Percentiles rank a stretch among this genome's conserved stretches.
These are phyloP conservation scores for Powellomyces hirtus DNA, from an alignment of 192 early-diverging fungal species.

Conservation along the genomic window DNA sequence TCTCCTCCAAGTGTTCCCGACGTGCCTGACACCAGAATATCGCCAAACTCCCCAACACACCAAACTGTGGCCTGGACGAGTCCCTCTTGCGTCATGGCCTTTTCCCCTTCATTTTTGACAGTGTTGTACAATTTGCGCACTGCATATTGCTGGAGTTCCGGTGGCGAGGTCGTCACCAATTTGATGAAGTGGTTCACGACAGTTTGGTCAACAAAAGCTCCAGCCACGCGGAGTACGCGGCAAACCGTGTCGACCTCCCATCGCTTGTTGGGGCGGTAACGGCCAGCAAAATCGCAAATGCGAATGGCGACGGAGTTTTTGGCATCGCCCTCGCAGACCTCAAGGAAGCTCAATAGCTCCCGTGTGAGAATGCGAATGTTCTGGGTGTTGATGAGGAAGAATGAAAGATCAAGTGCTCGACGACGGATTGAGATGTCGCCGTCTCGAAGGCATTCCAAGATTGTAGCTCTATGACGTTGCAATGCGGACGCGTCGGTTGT, in stretches of 20 bases:
- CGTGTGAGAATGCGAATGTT: constrained; percentile 91
- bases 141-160: constrained; percentile 84
- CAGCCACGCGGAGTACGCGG: constrained; percentile 72
- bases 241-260: constrained; percentile 97
- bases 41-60: constrained; percentile 97
- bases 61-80: constrained; percentile 87
- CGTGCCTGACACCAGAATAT: constrained; percentile 64
- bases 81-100: constrained; percentile 73
- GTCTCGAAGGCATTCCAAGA: constrained; percentile 93
- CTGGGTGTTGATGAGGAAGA: constrained; percentile 91
- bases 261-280: constrained; percentile 89
- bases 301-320: constrained; percentile 87
- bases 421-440: constrained; percentile 94
- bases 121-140: constrained; percentile 85
- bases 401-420: constrained; percentile 91
- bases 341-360: constrained; percentile 90
- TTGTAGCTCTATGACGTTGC: constrained; percentile 95
- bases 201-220: constrained; percentile 49
- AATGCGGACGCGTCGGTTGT: constrained; percentile 89
- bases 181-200: constrained; percentile 80
- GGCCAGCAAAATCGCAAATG: constrained; percentile 88
- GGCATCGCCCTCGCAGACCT: constrained; percentile 85
- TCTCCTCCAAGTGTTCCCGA: constrained; percentile 46
- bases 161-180: constrained; percentile 69
- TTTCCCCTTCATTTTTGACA: constrained; percentile 68